phyloP scores from a whole-genome alignment of 306 rosid species.

The Quercus mongolica region DNA sequence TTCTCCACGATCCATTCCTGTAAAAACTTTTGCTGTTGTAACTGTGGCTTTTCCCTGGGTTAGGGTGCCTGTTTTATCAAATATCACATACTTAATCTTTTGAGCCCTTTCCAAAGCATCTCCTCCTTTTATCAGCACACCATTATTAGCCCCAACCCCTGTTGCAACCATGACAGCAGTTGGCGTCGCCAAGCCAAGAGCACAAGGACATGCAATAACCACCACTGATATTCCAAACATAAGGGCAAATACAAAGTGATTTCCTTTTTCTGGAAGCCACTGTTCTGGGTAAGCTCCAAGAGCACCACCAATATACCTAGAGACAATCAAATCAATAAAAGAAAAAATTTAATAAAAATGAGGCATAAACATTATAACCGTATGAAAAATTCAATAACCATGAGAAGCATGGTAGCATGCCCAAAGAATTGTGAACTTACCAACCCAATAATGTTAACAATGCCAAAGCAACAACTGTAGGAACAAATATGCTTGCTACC shows the following conservation, averaged over 20 bases:
- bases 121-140: constrained; percentile 96
- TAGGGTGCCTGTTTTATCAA: constrained; percentile 97
- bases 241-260: constrained; percentile 91
- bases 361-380: constrained; percentile 16
- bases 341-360: constrained; percentile 2
- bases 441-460: constrained; percentile 70
- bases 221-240: constrained; percentile 96
- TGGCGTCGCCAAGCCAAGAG: constrained; percentile 98
- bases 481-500: constrained; percentile 98
- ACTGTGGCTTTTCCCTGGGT: constrained; percentile 94
- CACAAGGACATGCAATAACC: constrained; percentile 98
- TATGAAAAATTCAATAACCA: not conserved
- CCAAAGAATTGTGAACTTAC: constrained; percentile 46
- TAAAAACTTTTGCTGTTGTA: constrained; percentile 70
- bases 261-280: constrained; percentile 91
- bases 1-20: constrained; percentile 84
- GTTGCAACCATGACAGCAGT: constrained; percentile 99
- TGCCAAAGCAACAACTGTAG: constrained; percentile 74
- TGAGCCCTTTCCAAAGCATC: constrained; percentile 97
- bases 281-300: constrained; percentile 78
- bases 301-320: constrained; percentile 79
- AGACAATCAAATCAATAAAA: not conserved
- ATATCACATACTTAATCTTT: constrained; percentile 77
- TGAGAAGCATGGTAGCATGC: not conserved
- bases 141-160: constrained; percentile 96